Evolutionary conservation across 495 filamentous ascomycete species (phyloP).

Genomic region (Jackrogersella multiformis): DNA sequence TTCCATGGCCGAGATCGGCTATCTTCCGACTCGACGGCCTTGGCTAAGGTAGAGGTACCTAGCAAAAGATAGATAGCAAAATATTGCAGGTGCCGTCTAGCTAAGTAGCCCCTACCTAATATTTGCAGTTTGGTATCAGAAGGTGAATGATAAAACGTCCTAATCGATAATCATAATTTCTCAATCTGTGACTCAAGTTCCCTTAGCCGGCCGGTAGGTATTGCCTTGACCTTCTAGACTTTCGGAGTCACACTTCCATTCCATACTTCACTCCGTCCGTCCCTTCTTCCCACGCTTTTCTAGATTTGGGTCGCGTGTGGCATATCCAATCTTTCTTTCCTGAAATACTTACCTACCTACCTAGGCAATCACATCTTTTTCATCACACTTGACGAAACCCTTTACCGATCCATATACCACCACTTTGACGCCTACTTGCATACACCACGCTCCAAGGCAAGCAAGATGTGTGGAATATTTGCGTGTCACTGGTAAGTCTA

Average conservation of each 20-base stretch:
- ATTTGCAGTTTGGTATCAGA: constrained; percentile 19
- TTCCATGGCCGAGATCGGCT: constrained; percentile 39
- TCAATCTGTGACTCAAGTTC: constrained; percentile 37
- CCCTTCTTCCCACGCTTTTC: constrained; percentile 10
- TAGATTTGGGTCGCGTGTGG: constrained; percentile 24
- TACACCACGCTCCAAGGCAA: background rate
- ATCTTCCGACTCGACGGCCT: constrained; percentile 9
- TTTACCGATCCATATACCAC: constrained; percentile 7
- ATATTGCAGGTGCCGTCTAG: constrained; percentile 8
- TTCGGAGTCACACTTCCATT: background rate
- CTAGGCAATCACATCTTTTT: constrained; percentile 12
- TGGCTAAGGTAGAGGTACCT: too few species aligned
- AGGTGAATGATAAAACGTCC: constrained; percentile 18
- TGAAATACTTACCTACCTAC: too few species aligned
- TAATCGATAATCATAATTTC: constrained; percentile 20
- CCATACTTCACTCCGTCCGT: background rate
- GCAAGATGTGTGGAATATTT: constrained; percentile 84
- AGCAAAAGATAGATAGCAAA: background rate
- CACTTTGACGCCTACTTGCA: background rate
- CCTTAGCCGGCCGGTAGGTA: constrained; percentile 7
- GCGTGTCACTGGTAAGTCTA: constrained; percentile 84
- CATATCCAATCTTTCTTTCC: constrained; percentile 4
- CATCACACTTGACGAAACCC: background rate
- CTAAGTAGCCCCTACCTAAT: constrained; percentile 16
- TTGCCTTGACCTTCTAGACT: background rate